These are phyloP conservation scores for Pachyrhizus erosus DNA, from an alignment of 306 rosid genomes.

Conservation along the genomic window DNA sequence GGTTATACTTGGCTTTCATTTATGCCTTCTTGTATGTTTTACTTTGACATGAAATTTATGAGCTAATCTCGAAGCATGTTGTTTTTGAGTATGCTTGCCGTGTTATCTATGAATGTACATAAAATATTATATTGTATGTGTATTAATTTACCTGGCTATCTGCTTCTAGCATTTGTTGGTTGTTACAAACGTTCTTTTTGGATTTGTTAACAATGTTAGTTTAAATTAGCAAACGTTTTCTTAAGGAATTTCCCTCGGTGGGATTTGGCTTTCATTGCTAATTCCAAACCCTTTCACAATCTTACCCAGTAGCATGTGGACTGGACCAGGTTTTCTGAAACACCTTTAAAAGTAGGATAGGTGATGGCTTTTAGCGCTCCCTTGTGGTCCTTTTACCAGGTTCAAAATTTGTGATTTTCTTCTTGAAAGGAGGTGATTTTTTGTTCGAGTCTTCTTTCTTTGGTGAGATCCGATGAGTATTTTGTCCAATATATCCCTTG, in stretches of 20 bases:
- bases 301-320: not conserved
- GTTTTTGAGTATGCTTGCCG: slow-evolving; percentile 4
- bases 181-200: slow-evolving; percentile 2
- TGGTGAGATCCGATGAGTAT: not conserved
- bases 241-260: slow-evolving; percentile 10
- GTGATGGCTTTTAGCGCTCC: slow-evolving; percentile 17
- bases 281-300: slow-evolving; percentile 22
- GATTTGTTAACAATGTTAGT: not conserved
- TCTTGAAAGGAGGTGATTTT: slow-evolving; percentile 10
- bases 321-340: not conserved
- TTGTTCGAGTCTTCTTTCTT: not conserved
- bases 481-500: not conserved
- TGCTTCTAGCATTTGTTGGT: slow-evolving; percentile 16
- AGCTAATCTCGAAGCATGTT: slow-evolving; percentile 25
- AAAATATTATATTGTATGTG: slow-evolving; percentile 19
- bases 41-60: slow-evolving; percentile 23
- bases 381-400: slow-evolving; percentile 1
- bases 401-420: not conserved
- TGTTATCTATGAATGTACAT: slow-evolving; percentile 26
- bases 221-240: slow-evolving; percentile 13
- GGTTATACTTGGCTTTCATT: slow-evolving; percentile 18
- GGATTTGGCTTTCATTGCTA: slow-evolving; percentile 27
- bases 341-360: not conserved
- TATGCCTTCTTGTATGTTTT: slow-evolving; percentile 14
- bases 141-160: not conserved